Conservation (phyloP, 306 rosid species). For the Hippophae tibetana region DNA sequence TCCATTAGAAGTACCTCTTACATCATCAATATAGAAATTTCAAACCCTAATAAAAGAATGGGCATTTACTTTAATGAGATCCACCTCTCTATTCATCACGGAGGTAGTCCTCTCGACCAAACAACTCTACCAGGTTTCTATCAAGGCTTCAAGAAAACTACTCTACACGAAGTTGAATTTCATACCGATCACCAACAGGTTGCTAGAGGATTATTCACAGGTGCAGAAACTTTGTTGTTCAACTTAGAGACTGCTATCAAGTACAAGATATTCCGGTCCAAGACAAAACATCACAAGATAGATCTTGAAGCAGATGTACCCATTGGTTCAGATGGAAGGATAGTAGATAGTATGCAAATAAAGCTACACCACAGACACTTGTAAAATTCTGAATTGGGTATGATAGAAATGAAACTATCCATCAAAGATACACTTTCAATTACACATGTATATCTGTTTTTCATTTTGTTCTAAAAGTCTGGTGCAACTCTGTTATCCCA, state of each 20-base stretch:
- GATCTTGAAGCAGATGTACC: not conserved
- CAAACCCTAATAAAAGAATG: constrained; percentile 14
- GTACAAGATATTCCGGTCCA: constrained; percentile 11
- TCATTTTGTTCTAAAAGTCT: too few relatives aligned
- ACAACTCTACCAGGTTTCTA: constrained; percentile 2
- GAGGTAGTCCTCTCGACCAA: not conserved
- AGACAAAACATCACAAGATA: constrained; percentile 9
- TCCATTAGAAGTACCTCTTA: not conserved
- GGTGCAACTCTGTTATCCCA: too few relatives aligned
- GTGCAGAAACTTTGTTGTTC: constrained; percentile 2
- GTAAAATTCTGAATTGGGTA: not conserved
- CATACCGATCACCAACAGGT: not conserved
- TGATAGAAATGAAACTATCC: not conserved
- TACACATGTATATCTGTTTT: too few relatives aligned
- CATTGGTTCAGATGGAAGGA: constrained; percentile 7
- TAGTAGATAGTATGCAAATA: not conserved
- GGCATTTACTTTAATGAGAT: not conserved
- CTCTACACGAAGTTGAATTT: not conserved
- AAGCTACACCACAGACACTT: not conserved
- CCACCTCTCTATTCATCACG: not conserved
- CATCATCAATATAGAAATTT: constrained; percentile 1
- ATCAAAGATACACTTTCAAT: too few relatives aligned
- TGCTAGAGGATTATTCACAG: not conserved
- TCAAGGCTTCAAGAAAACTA: constrained; percentile 1
- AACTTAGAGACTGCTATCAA: constrained; percentile 7